A percentile compares a stretch with the other conserved stretches of the same genome.
phyloP scores from a whole-genome alignment of 192 early-diverging fungal genomes.

The Gryganskiella cystojenkinii region DNA sequence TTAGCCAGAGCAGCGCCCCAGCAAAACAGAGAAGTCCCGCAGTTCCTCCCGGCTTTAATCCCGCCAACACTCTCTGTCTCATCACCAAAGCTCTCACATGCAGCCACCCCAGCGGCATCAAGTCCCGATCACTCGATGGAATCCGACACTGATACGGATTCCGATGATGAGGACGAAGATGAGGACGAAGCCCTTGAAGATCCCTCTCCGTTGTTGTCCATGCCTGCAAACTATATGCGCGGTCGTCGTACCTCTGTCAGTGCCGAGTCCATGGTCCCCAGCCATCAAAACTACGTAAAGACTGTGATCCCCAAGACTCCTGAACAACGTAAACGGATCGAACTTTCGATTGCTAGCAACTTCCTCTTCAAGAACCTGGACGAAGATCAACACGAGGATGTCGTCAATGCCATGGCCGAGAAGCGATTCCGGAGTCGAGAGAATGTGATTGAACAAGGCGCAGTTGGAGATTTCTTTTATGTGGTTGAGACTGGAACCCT shows the following conservation, averaged over 20 bases:
- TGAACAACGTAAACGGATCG: constrained; percentile 87
- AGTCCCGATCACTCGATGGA: constrained; percentile 52
- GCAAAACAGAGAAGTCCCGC: constrained; percentile 54
- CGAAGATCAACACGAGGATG: constrained; percentile 95
- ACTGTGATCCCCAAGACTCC: constrained; percentile 88
- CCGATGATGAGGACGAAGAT: constrained; percentile 54
- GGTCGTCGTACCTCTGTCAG: constrained; percentile 94
- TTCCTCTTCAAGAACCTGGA: constrained; percentile 95
- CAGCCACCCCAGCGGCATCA: constrained; percentile 36
- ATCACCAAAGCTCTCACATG: constrained; percentile 31
- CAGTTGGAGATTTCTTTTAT: constrained; percentile 98
- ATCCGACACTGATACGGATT: constrained; percentile 58
- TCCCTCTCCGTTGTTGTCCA: constrained; percentile 68
- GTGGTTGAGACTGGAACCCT: constrained; percentile 93
- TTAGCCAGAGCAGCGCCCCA: constrained; percentile 35
- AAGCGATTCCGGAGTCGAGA: constrained; percentile 77
- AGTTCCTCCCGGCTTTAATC: constrained; percentile 53
- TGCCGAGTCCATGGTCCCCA: constrained; percentile 97
- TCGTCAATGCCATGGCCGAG: constrained; percentile 97
- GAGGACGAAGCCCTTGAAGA: constrained; percentile 74
- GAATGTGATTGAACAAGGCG: constrained; percentile 92
- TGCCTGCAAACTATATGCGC: constrained; percentile 81
- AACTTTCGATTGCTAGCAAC: constrained; percentile 81
- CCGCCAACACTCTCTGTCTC: constrained; percentile 45
- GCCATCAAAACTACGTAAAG: constrained; percentile 84